phyloP scores from a whole-genome alignment of 179 eudicot genomes.

The Spergularia azorica region DNA sequence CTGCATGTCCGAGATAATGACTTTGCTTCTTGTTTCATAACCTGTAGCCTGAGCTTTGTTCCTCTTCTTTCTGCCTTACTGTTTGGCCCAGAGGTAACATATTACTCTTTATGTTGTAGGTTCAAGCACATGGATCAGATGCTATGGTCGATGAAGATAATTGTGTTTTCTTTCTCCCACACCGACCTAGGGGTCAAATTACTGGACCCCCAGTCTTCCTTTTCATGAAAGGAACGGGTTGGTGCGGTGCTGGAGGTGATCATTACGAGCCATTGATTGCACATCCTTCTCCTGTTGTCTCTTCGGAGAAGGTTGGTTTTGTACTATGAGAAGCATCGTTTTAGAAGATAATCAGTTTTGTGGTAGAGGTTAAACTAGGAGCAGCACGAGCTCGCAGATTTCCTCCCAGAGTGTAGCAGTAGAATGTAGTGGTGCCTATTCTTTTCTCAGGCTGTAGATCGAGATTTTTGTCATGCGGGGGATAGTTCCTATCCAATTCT shows the following conservation, averaged over 20 bases:
- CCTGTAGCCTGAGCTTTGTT: neutral
- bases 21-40: constrained; percentile 1
- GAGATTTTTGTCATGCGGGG: constrained; percentile 26
- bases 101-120: constrained; percentile 34
- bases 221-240: constrained; percentile 98
- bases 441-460: constrained; percentile 30
- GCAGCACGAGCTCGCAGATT: constrained; percentile 26
- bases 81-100: constrained; percentile 12
- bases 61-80: neutral
- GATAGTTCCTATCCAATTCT: constrained; percentile 31
- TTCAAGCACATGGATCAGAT: constrained; percentile 97
- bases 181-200: constrained; percentile 79
- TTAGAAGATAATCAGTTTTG: constrained; percentile 40
- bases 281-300: constrained; percentile 46
- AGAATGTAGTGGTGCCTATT: constrained; percentile 33
- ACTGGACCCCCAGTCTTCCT: constrained; percentile 76
- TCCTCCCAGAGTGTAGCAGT: constrained; percentile 37
- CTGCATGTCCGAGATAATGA: neutral
- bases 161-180: constrained; percentile 95
- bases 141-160: constrained; percentile 96
- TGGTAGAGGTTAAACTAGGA: constrained; percentile 39
- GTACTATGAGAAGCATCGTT: constrained; percentile 45
- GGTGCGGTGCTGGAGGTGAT: constrained; percentile 97
- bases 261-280: constrained; percentile 93
- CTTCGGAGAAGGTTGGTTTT: constrained; percentile 78